Evolutionary conservation across 75 land plant species (phyloP), one percentile per base, ranked within the genome.

Genomic region (Larix kaempferi): DNA sequence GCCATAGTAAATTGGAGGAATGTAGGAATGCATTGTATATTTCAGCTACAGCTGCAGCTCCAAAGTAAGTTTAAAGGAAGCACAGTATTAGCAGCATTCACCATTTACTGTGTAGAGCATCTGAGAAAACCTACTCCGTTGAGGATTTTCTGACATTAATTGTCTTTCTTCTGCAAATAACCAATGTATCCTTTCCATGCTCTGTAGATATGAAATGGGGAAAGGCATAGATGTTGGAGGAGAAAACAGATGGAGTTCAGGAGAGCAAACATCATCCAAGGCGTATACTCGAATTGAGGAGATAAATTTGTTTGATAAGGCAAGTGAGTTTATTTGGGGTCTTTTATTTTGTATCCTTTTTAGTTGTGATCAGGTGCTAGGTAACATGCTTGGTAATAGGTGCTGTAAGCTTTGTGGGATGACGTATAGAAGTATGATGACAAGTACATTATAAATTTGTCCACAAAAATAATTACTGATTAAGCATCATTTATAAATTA

Each of bases 1-100:
- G 93, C 71, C 88, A 87, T 69, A 74, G 63, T 59, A 87, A 77
- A 82, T 73, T 89, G 22, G 76, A 63, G 56, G 86, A 82, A 62
- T 91, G 87, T 79, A 81, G 61, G 82, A 58, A 89, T 29, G 84
- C 80, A 59, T 66, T 77, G 25, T 67, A 17, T 22, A 67, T 6
- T 37, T 67, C 71, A 67, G 71, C 49, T 8, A 39, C 73, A 69
- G 25, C n/a, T n/a, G 21, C 73, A 16, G 35, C 6, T 29, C 26
- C 49, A 62, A 84, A 67, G 91, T 89, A 84, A 89, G 87, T 74
- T 22, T 39, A 69, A 17, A 67, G 23, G 22, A 69, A 69, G 33
- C 23, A 21, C 39, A 69, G 22, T 69, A 39, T 39, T 22, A n/a
- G 25, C 41, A 41, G 11, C 52, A n/a, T 69, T 8, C 39, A 23